Conservation (phyloP, 1,284 basidiomycete genomes). For the Boletus austroedulis region DNA sequence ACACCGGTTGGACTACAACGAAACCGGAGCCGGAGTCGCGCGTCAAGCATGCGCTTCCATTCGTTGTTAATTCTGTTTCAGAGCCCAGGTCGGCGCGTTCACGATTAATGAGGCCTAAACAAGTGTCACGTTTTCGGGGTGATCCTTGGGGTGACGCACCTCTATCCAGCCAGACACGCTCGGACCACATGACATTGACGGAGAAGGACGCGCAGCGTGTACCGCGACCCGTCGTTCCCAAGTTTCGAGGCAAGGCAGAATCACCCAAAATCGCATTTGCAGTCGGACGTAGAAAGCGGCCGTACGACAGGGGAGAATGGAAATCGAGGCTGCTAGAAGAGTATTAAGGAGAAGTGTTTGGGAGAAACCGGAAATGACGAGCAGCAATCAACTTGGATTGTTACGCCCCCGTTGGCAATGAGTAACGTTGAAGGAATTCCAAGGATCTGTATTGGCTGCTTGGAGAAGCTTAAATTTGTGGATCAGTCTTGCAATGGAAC, state of each 20-base stretch:
- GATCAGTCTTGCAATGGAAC: conserved; percentile 5
- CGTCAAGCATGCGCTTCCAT: neutral
- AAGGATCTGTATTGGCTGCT: neutral
- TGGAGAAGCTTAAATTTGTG: neutral
- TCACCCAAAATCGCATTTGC: neutral
- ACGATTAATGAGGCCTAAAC: neutral
- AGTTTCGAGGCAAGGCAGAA: neutral
- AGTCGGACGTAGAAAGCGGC: conserved; percentile 1
- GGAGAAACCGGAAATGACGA: neutral
- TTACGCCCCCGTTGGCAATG: neutral
- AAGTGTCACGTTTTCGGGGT: neutral
- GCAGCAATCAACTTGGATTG: neutral
- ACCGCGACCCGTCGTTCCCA: neutral
- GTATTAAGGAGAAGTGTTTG: neutral
- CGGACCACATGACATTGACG: neutral
- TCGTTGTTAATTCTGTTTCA: conserved; percentile 6
- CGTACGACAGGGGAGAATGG: conserved; percentile 10
- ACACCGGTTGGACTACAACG: neutral
- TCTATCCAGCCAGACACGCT: neutral
- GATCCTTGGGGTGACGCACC: neutral
- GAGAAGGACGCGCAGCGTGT: neutral
- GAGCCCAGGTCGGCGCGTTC: neutral
- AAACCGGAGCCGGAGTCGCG: neutral
- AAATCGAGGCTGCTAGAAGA: conserved; percentile 15
- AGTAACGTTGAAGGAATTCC: neutral